These are phyloP conservation scores for Lactarius vividus DNA, from an alignment of 768 basidiomycete genomes.

Conservation along the genomic window DNA sequence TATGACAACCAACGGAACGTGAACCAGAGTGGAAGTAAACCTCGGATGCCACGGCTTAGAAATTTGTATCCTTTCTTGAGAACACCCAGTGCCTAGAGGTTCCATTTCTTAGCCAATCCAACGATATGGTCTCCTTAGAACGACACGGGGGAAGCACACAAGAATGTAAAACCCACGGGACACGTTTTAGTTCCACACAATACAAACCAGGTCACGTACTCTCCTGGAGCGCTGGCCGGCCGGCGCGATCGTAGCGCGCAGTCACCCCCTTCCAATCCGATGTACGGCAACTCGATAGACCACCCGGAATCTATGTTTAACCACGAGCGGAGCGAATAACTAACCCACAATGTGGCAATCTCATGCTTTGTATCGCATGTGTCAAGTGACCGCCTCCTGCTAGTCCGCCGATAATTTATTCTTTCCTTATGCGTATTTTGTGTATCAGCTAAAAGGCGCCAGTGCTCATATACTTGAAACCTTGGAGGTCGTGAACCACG, in stretches of 20 bases:
- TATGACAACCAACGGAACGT: background rate
- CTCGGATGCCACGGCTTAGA: constrained; percentile 16
- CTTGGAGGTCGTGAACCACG: constrained; percentile 5
- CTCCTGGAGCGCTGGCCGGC: constrained; percentile 7
- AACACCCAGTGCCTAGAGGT: background rate
- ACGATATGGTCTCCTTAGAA: constrained; percentile 6
- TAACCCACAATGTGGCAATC: constrained; percentile 3
- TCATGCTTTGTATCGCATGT: constrained; percentile 17
- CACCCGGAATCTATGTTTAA: background rate
- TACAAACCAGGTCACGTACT: background rate
- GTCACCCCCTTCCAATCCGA: background rate
- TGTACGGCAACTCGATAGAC: constrained; percentile 9
- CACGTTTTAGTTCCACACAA: background rate
- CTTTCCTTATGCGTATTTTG: constrained; percentile 6
- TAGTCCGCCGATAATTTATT: constrained; percentile 14
- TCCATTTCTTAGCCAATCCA: constrained; percentile 17
- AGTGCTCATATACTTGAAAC: constrained; percentile 13
- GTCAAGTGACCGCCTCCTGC: constrained; percentile 10
- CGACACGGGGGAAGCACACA: constrained; percentile 14
- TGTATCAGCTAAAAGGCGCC: constrained; percentile 8
- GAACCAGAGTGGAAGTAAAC: background rate
- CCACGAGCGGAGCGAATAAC: background rate
- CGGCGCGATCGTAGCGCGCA: constrained; percentile 14
- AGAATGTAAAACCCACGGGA: constrained; percentile 20
- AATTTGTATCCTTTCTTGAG: background rate